Evolutionary conservation across 768 basidiomycete genomes (phyloP), one percentile per base, ranked within the genome.

Genomic region (Lentinula boryana): DNA sequence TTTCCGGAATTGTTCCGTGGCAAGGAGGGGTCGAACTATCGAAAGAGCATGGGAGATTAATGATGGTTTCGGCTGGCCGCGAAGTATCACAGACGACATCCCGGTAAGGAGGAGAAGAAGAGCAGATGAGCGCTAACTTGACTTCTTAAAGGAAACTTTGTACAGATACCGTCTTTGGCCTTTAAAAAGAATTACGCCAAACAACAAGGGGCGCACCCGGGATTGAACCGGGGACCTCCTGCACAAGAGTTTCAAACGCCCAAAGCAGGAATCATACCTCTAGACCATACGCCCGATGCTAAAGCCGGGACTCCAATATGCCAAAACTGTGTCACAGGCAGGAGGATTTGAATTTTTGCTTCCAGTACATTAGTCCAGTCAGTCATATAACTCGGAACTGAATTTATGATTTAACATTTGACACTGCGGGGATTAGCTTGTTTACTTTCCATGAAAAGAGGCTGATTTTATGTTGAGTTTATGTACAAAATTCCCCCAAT

Each of bases 241-340:
- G 50, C 48, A 50, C 3, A 27, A 27, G 27, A 27, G 3, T 3
- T 4, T 27, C 27, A 27, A 3, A 27, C 0, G 23, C 48, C 48
- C 48, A 50, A 50, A 50, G 48, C 48, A 50, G 48, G 48, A 50
- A 50, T 50, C 48, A 50, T 50, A 50, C 48, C 48, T 50, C 48
- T 50, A 50, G 48, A 50, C 48, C 48, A 50, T 50, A 31, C 48
- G 31, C 48, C 48, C 48, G 48, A 8, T n/a, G n/a, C n/a, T n/a
- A n/a, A n/a, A n/a, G n/a, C n/a, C n/a, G n/a, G n/a, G n/a, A n/a
- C n/a, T n/a, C n/a, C n/a, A n/a, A n/a, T n/a, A n/a, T n/a, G n/a
- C n/a, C n/a, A n/a, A n/a, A n/a, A n/a, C n/a, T n/a, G n/a, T n/a
- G n/a, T n/a, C n/a, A n/a, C n/a, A n/a, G n/a, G n/a, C n/a, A n/a